Base-by-base conservation (phyloP, 2,329 filamentous ascomycete genomes). In the Nakataea oryzae region DNA sequence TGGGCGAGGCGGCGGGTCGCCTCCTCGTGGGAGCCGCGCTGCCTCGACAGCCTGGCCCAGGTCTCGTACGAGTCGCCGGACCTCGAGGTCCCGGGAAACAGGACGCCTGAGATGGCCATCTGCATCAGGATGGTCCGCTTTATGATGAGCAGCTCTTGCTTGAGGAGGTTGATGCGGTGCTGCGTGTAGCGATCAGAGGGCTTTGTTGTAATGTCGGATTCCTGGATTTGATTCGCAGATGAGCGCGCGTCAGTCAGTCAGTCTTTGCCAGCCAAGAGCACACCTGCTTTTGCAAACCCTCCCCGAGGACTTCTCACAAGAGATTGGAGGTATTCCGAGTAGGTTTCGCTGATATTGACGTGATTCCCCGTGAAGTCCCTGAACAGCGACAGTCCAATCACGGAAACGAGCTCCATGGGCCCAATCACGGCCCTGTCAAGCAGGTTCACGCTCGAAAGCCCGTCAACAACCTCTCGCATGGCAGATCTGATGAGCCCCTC, bases 371-470 rank as follows among this genome's bases (percentile, higher is more conserved):
- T 74, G 26, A 71, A 67, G 54, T 80, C 76, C 56, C 72, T 68
- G 1, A 79, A 63, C 34, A 81, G 68, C 17, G 71, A 71, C 50
- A 75, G 64, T 12, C 70, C 71, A 13, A 79, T 66, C 24, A 81
- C 66, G 1, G 75, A 75, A 29, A 78, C 64, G 2, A 81, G 63
- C 26, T 80, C 78, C 54, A 75, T 69, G 1, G 78, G 79, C 34
- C 76, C 65, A 28, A 81, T 65, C 26, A 74, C 71, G 9, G 74
- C 72, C 55, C 70, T 72, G 7, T 74, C 70, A 7, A 76, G 61
- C 1, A 79, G 66, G 12, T 69, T 68, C 6, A 66, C 65, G 7
- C 68, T 67, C 7, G 73, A 70, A 29, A 77, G 63, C 21, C 66
- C 64, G 58, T 70, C 69, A 11, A 79, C 70, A 6, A 77, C 68